Evolutionary conservation across 495 filamentous ascomycete genomes (phyloP).

Genomic region (Hypoxylon fuscum): DNA sequence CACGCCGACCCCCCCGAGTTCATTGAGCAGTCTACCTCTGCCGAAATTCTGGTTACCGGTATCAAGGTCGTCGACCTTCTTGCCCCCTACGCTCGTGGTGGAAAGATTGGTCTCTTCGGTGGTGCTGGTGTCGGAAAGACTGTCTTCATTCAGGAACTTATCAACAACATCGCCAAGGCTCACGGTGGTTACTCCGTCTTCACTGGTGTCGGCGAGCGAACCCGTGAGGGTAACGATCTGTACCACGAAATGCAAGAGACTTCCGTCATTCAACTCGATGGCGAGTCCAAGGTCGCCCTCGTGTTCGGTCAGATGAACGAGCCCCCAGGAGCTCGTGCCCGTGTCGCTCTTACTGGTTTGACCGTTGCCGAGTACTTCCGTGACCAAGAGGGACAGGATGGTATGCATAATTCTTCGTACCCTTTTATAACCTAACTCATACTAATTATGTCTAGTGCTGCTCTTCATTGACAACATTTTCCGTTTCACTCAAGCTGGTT

Average conservation of each 20-base stretch:
- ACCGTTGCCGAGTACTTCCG: constrained; percentile 97
- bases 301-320: constrained; percentile 99
- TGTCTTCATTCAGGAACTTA: constrained; percentile 99
- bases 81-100: constrained; percentile 99
- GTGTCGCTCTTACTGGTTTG: constrained; percentile 94
- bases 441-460: constrained; percentile 67
- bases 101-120: constrained; percentile 99
- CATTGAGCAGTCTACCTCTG: constrained; percentile 91
- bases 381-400: constrained; percentile 97
- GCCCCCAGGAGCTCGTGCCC: constrained; percentile 98
- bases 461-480: constrained; percentile 99
- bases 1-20: constrained; percentile 93
- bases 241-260: constrained; percentile 99
- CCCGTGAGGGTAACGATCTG: constrained; percentile 99
- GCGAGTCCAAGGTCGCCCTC: constrained; percentile 98
- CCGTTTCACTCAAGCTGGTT: constrained; percentile 99
- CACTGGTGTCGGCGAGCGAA: constrained; percentile 99
- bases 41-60: constrained; percentile 97
- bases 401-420: constrained; percentile 45
- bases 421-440: not conserved
- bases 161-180: constrained; percentile 99
- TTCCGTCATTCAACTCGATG: constrained; percentile 97
- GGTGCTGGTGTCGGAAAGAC: constrained; percentile 99
- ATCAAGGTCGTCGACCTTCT: constrained; percentile 99
- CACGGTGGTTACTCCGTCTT: constrained; percentile 99